Conservation (phyloP, 345 rosid genomes). For the Pistacia integerrima region DNA sequence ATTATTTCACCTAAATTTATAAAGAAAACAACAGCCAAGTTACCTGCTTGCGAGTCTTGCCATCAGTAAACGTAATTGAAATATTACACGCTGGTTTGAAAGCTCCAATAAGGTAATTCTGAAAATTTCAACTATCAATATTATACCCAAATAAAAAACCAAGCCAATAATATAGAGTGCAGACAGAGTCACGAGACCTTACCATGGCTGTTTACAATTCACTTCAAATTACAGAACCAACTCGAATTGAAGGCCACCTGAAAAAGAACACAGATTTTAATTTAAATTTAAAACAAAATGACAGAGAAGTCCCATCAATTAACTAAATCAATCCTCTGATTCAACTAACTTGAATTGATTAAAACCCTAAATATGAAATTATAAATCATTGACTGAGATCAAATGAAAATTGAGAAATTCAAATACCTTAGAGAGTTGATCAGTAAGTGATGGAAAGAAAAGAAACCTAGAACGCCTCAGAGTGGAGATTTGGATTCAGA, state of each 20-base stretch:
- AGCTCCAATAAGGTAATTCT: slow-evolving; percentile 97
- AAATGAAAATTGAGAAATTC: background rate
- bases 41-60: slow-evolving; percentile 86
- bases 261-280: background rate
- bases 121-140: slow-evolving; percentile 11
- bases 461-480: background rate
- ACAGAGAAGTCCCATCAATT: background rate
- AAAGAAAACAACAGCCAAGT: background rate
- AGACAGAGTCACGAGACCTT: background rate
- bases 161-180: background rate
- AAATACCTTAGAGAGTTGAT: slow-evolving; percentile 1
- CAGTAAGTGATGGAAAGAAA: background rate
- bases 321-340: background rate
- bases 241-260: slow-evolving; percentile 3
- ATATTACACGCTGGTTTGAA: slow-evolving; percentile 90
- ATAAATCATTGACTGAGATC: background rate
- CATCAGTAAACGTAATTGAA: slow-evolving; percentile 74
- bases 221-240: background rate
- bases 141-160: background rate
- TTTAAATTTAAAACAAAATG: background rate
- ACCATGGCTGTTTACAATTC: slow-evolving; percentile 30
- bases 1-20: background rate
- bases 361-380: background rate
- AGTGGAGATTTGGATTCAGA: slow-evolving; percentile 4
- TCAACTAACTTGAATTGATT: background rate